Evolutionary conservation across 2,329 filamentous ascomycete genomes (phyloP).

Genomic region (Ophiocordyceps camponoti-leonardi): DNA sequence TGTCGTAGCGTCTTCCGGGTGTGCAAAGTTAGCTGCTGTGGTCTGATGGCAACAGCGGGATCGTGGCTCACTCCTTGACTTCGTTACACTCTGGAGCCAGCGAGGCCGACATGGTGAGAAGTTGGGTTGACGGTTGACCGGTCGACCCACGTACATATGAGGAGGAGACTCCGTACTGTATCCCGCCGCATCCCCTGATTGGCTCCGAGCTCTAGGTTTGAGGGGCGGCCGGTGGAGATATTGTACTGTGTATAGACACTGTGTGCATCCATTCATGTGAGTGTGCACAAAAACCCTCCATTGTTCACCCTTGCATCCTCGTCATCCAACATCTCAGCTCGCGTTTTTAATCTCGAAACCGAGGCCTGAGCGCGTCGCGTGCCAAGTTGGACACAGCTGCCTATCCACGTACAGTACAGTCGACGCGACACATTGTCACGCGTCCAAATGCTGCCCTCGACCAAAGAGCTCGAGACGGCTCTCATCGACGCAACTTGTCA

Average conservation of each 20-base stretch:
- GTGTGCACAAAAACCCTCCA: too few species aligned
- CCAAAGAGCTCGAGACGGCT: constrained; percentile 24
- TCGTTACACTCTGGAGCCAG: constrained; percentile 90
- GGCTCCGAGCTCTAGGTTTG: too few species aligned
- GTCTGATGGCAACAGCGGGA: neutral
- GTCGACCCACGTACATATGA: too few species aligned
- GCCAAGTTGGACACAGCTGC: too few species aligned
- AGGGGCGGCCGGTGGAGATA: too few species aligned
- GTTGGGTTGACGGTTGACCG: neutral
- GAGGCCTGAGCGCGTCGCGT: neutral
- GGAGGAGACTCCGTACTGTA: too few species aligned
- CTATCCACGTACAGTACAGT: neutral
- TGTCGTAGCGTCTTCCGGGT: constrained; percentile 71
- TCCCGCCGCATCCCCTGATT: too few species aligned
- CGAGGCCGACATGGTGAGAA: constrained; percentile 58
- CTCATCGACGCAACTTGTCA: constrained; percentile 28
- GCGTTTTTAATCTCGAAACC: neutral
- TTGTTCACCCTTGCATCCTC: neutral
- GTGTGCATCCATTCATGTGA: too few species aligned
- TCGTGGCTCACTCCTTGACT: constrained; percentile 63
- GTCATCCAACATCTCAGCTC: neutral
- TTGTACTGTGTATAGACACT: too few species aligned
- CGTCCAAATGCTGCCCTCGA: constrained; percentile 21
- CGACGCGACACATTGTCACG: neutral
- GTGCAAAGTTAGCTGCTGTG: neutral